These are phyloP conservation scores for Tylopilus sp. DNA, from an alignment of 768 basidiomycete genomes.

Conservation along the genomic window DNA sequence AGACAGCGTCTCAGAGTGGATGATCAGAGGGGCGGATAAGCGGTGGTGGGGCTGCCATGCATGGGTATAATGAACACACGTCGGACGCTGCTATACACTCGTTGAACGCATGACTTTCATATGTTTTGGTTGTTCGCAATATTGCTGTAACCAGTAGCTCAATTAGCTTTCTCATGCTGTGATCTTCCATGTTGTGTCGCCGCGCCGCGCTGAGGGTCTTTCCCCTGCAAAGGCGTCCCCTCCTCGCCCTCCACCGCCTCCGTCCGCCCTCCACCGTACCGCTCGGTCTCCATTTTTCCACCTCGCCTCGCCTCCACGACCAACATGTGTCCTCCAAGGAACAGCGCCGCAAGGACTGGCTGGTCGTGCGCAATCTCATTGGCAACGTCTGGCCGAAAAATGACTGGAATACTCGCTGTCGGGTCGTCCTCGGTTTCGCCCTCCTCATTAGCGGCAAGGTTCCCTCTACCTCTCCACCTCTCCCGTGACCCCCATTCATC, in stretches of 20 bases:
- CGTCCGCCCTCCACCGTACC: background rate
- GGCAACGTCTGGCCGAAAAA: slow-evolving; percentile 90
- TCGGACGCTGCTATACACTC: background rate
- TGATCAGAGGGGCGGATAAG: slow-evolving; percentile 66
- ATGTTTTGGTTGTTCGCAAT: too few species aligned
- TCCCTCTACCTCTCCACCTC: slow-evolving; percentile 9
- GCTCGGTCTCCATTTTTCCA: slow-evolving; percentile 13
- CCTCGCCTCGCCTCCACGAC: slow-evolving; percentile 12
- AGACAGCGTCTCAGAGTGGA: slow-evolving; percentile 72
- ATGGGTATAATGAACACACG: slow-evolving; percentile 38
- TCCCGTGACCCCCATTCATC: background rate
- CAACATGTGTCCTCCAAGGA: slow-evolving; percentile 30
- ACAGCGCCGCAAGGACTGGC: slow-evolving; percentile 81
- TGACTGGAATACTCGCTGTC: slow-evolving; percentile 76
- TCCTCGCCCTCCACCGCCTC: slow-evolving; percentile 5
- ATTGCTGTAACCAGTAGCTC: too few species aligned
- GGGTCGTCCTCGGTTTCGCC: slow-evolving; percentile 79
- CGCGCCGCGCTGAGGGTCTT: slow-evolving; percentile 18
- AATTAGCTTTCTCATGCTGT: too few species aligned
- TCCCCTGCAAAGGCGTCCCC: slow-evolving; percentile 5
- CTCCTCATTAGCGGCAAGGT: slow-evolving; percentile 87
- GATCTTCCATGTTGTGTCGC: slow-evolving; percentile 24
- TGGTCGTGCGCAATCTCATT: slow-evolving; percentile 77
- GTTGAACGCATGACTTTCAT: slow-evolving; percentile 2
- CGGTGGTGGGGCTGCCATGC: slow-evolving; percentile 61